Conservation (phyloP, 176 grass and related monocot genomes). For the Phragmites australis region DNA sequence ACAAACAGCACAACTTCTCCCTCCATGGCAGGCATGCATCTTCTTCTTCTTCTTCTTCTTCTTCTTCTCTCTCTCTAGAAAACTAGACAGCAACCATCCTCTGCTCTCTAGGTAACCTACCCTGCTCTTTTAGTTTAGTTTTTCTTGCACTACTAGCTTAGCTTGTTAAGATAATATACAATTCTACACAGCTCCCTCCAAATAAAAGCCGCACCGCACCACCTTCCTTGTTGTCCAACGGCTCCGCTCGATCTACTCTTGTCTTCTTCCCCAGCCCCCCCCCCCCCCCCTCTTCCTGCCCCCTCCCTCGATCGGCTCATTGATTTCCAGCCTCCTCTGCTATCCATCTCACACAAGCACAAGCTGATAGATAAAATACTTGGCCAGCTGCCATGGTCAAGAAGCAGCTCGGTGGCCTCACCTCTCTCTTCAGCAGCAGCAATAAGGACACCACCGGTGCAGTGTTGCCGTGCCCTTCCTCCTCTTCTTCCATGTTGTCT, state of each 20-base stretch:
- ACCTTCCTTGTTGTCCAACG: neutral
- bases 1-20: neutral
- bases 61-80: neutral
- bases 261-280: neutral
- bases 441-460: constrained; percentile 3
- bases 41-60: no score
- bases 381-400: constrained; percentile 6
- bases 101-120: constrained; percentile 35
- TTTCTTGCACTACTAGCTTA: neutral
- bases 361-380: no score
- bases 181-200: neutral
- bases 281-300: no score
- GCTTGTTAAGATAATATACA: neutral
- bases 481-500: constrained; percentile 36
- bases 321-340: neutral
- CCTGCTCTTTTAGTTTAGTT: constrained; percentile 16
- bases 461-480: constrained; percentile 18
- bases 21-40: neutral
- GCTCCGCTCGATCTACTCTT: neutral
- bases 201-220: constrained; percentile 1
- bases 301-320: no score
- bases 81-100: neutral
- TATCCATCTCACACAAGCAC: neutral
- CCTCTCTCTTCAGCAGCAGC: constrained; percentile 43
- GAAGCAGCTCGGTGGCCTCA: constrained; percentile 20